Base-by-base conservation (phyloP, 2,329 filamentous ascomycete species). In the Chaetomiaceae sp. region DNA sequence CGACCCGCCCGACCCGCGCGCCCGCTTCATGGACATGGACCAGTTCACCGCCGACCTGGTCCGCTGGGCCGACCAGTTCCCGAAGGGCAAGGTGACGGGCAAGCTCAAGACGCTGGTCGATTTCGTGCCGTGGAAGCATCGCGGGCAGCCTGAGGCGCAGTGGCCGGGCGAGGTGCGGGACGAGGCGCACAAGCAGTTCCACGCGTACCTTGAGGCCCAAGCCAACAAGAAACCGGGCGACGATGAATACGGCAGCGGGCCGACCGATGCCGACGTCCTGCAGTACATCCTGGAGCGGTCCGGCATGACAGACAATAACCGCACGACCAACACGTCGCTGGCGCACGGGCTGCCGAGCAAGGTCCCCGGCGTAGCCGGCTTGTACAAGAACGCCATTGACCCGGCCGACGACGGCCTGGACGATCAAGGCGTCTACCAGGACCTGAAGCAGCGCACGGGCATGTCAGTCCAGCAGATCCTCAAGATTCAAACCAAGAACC, bases 401-500 rank as follows among this genome's bases (percentile, higher is more conserved):
- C 70, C 71, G 6, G 73, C 68, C 49, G 76, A 79, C 55, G 58
- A 68, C 36, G 73, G 69, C 20, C 61, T 71, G 51, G 76, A 79
- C 62, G 70, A 74, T 56, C 62, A 67, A 18, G 75, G 75, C 51
- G 58, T 65, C 40, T 79, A 69, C 63, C 65, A 71, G 57, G 68
- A 73, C 50, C 64, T 78, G 57, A 78, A 78, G 67, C 69, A 67
- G 54, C 65, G 73, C 52, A 80, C 76, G 39, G 77, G 78, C 55
- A 62, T 82, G 64, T 69, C 57, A 15, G 67, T 81, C 47, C 56
- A 60, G 41, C 67, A 81, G 19, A 74, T 83, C 56, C 54, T 74
- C 38, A 56, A 61, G 5, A 62, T 95, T 49, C 73, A 78, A 48
- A 70, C 78, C 54, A 95, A 94, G 75, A 73, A 76, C 38, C 69